Conservation (phyloP, 148 eudicot species). For the Rhododendron griersonianum region DNA sequence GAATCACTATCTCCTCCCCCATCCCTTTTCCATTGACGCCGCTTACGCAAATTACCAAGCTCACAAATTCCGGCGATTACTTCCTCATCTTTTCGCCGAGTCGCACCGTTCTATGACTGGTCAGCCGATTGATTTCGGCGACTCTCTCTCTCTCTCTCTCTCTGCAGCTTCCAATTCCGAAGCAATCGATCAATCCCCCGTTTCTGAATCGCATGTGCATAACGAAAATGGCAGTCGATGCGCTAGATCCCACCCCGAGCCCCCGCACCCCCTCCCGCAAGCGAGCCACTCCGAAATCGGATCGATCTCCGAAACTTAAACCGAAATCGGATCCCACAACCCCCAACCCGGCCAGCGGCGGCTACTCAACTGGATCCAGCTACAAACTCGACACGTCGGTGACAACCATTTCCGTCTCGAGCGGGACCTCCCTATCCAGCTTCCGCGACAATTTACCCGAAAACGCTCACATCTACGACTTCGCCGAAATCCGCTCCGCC, state of each 20-base stretch:
- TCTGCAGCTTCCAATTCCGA: too few relatives aligned
- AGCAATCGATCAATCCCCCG: background rate
- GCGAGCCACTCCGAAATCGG: background rate
- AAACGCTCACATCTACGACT: conserved; percentile 55
- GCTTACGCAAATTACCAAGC: too few relatives aligned
- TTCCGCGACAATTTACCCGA: conserved; percentile 67
- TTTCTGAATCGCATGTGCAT: conserved; percentile 28
- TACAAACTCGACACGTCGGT: conserved; percentile 27
- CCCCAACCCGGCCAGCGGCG: background rate
- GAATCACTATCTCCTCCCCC: background rate
- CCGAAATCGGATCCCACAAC: background rate
- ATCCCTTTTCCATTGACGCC: background rate
- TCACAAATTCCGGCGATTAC: too few relatives aligned
- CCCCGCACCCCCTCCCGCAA: background rate
- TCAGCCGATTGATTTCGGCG: background rate
- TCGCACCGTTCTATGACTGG: background rate
- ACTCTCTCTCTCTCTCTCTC: too few relatives aligned
- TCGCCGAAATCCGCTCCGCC: conserved; percentile 70
- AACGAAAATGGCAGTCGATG: conserved; percentile 27
- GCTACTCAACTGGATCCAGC: conserved; percentile 20
- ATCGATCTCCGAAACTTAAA: background rate
- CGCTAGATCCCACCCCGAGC: conserved; percentile 11
- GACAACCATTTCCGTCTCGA: conserved; percentile 31
- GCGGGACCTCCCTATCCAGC: conserved; percentile 47
- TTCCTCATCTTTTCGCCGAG: background rate